Base-by-base conservation (phyloP, 2,329 filamentous ascomycete genomes). In the Aspergillus sp. region DNA sequence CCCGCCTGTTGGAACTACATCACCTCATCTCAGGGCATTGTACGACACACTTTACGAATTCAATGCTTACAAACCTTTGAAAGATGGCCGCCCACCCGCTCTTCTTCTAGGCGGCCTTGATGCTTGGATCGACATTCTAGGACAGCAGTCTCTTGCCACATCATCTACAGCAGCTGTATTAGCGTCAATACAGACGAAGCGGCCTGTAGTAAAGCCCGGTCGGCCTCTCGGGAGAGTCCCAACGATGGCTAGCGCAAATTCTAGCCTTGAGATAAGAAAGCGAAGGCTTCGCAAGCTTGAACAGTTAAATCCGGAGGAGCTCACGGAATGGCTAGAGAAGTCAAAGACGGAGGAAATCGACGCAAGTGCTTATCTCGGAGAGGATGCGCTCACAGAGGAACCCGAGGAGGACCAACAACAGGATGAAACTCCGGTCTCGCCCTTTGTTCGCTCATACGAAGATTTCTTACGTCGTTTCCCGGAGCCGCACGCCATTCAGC, bases 391-490 rank as follows among this genome's bases (percentile, higher is more conserved):
- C 52, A 66, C 66, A 51, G 70, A 78, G 57, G 76, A 78, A 48
- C 71, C 74, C 20, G 77, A 73, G 64, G 78, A 74, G 48, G 68
- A 70, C 36, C 76, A 78, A 26, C 76, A 78, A 22, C 79, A 81
- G 36, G 60, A 70, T 22, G 80, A 82, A 41, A 77, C 80, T 6
- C 76, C 74, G 48, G 41, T 57, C 3, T 61, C 67, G 60, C 78
- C 67, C 6, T 88, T 89, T 66, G 82, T 89, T 43, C 87, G 87
- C 56, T 87, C 86, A 5, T 90, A 88, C 12, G 90, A 95, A 62
- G 93, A 96, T 34, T 97, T 97, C 66, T 76, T 96, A 49, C 86
- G 90, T 7, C 84, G 90, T 18, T 96, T 88, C 69, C 92, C 93
- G 0, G 87, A 92, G 7, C 81, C 90, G 17, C 81, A 86, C 5